These are phyloP conservation scores for Salix udensis DNA, from an alignment of 345 rosid species.

Conservation along the genomic window DNA sequence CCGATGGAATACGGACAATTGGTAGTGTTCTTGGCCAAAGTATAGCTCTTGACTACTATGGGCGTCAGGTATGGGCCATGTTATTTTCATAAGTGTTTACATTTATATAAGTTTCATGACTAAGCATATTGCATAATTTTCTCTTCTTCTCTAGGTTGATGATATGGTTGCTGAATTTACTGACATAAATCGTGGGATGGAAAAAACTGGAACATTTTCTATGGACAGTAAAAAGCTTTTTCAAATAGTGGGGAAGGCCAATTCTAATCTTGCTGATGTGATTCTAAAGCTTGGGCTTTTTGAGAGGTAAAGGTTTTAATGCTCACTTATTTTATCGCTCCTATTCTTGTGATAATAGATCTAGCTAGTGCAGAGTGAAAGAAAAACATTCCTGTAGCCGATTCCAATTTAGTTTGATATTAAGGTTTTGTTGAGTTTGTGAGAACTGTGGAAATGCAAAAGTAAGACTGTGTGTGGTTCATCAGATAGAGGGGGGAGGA, in stretches of 20 bases:
- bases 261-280: conserved; percentile 90
- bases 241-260: conserved; percentile 94
- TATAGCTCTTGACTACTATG: conserved; percentile 93
- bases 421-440: neutral
- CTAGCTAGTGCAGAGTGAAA: neutral
- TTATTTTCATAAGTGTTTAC: neutral
- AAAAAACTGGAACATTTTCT: conserved; percentile 88
- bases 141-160: conserved; percentile 62
- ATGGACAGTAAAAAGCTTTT: conserved; percentile 94
- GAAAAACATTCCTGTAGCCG: neutral
- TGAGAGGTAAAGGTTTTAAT: conserved; percentile 62
- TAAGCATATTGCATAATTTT: neutral
- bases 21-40: conserved; percentile 98
- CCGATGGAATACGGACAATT: conserved; percentile 84
- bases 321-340: neutral
- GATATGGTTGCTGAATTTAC: conserved; percentile 97
- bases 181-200: conserved; percentile 93
- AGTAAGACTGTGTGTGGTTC: neutral
- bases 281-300: conserved; percentile 94
- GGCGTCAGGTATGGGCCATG: conserved; percentile 70
- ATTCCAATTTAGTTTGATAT: neutral
- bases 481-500: neutral
- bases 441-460: too few relatives aligned
- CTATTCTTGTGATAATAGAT: neutral
- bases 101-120: neutral